Evolutionary conservation across 1,284 basidiomycete genomes (phyloP), one percentile per base, ranked within the genome.

Genomic region (Sphagnurus paluster): DNA sequence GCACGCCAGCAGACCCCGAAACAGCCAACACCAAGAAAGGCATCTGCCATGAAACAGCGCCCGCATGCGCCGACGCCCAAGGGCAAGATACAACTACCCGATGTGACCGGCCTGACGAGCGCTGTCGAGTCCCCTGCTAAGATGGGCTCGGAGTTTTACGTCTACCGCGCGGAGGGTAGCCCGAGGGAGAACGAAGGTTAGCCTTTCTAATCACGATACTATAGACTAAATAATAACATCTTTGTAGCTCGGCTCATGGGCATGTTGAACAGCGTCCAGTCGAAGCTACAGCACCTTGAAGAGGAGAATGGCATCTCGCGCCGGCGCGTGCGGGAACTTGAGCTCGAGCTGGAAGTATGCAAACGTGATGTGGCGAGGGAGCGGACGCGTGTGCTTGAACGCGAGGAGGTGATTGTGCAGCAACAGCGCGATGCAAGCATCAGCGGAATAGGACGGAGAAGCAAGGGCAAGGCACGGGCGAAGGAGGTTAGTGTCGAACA

Each of bases 261-360:
- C 4, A 82, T 80, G 2, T 71, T 90, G 8, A 79, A 74, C 42
- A 65, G 72, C 3, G 78, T 90, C 3, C 86, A 90, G 51, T 66
- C 74, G 9, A 82, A 84, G 54, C 69, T 91, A 3, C 72, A 76
- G 11, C 72, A 82, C 39, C 74, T 94, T 1, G 89, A 93, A 58
- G 79, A 81, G 1, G 90, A 94, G 60, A 93, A 93, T 55, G 74
- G 82, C 4, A 77, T 89, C 4, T 90, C 90, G 1, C 74, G 88
- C 1, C 72, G 86, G 16, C 76, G 91, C 10, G 86, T 94, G 16
- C 70, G 80, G 30, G 91, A 94, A 58, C 75, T 95, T 4, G 92
- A 95, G 64, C 69, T 76, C 41, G 92, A 94, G 60, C 74, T 94
- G 2, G 85, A 90, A 52, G 74, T 78, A 2, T 90, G 87, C 56